phyloP scores from a whole-genome alignment of 106 monocot species.

The Dendrobium huoshanense region DNA sequence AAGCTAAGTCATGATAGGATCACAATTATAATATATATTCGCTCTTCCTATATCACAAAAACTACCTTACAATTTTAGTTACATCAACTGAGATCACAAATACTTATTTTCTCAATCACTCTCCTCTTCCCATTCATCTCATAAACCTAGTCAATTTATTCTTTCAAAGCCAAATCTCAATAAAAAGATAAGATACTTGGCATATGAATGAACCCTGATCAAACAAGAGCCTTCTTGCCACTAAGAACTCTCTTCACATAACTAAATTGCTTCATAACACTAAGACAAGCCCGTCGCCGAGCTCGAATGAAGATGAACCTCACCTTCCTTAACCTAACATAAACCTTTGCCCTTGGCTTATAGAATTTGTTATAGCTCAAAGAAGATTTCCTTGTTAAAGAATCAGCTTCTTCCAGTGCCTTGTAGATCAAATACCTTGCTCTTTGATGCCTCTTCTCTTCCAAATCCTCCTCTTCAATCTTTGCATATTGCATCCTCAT shows the following conservation, averaged over 20 bases:
- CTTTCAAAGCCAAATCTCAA: no score
- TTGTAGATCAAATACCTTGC: neutral
- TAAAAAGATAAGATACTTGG: no score
- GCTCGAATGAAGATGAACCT: neutral
- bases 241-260: neutral
- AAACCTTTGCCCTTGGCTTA: neutral
- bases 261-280: neutral
- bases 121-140: no score
- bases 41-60: no score
- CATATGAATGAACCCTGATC: no score
- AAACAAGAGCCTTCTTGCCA: no score
- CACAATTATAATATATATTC: no score
- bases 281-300: neutral
- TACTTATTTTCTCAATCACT: no score
- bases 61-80: no score
- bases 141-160: no score
- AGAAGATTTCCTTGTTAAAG: neutral
- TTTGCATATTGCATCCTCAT: neutral
- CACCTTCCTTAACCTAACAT: neutral
- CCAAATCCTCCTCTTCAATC: neutral
- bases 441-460: neutral
- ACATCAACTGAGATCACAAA: no score
- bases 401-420: neutral
- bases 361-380: neutral
- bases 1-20: no score